Conservation (phyloP, 169 alveolate genomes). For the Toxoplasma gondii region DNA sequence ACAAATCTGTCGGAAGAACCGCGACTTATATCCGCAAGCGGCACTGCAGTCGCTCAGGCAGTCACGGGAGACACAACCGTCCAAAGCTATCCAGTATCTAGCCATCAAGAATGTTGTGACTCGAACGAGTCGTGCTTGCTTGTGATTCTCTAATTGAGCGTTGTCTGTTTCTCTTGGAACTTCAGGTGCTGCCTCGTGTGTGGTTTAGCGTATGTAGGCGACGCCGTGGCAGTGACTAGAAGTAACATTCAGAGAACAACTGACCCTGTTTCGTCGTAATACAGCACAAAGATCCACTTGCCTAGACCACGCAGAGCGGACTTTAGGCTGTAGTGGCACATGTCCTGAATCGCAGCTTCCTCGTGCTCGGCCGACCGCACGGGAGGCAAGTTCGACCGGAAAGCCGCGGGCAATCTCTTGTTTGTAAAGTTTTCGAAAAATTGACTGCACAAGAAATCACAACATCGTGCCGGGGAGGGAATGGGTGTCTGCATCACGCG, state of each 20-base stretch:
- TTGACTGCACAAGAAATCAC: not conserved
- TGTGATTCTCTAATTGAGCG: too few relatives aligned
- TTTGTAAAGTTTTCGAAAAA: not conserved
- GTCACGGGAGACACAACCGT: too few relatives aligned
- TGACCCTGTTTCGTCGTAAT: not conserved
- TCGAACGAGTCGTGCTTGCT: too few relatives aligned
- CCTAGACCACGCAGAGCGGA: not conserved
- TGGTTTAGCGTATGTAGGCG: too few relatives aligned
- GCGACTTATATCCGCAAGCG: too few relatives aligned
- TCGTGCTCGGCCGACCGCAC: not conserved
- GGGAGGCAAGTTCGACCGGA: not conserved
- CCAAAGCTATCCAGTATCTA: too few relatives aligned
- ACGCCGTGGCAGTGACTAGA: too few relatives aligned
- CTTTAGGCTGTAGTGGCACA: conserved; percentile 1
- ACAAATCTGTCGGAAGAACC: too few relatives aligned
- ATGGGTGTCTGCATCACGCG: not conserved
- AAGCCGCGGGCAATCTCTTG: conserved; percentile 3
- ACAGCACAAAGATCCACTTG: conserved; percentile 23
- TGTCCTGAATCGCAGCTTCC: not conserved
- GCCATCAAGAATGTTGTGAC: too few relatives aligned
- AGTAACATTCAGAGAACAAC: not conserved
- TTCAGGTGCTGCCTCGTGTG: too few relatives aligned
- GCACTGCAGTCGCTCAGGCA: too few relatives aligned
- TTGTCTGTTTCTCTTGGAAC: too few relatives aligned
- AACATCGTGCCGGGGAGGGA: not conserved